Conservation (phyloP, 2,329 filamentous ascomycete species). For the Dactylella cylindrospora region DNA sequence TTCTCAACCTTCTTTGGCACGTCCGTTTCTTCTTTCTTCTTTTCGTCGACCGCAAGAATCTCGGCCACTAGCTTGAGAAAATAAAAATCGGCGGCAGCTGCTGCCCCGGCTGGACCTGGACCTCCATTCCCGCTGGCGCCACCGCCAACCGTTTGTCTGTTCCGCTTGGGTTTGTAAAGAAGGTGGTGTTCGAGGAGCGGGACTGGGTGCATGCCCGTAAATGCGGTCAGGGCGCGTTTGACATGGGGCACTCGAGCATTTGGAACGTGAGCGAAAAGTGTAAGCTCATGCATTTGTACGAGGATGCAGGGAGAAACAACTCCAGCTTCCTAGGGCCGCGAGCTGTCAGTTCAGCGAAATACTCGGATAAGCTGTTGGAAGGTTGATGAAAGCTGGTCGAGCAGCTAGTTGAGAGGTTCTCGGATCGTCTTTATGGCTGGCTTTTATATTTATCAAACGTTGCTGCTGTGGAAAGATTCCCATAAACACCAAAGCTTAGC, state of each 20-base stretch:
- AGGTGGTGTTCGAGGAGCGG: slow-evolving; percentile 47
- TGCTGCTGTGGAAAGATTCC: too few relatives aligned
- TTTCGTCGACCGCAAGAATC: slow-evolving; percentile 20
- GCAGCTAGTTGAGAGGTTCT: too few relatives aligned
- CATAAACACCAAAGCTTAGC: too few relatives aligned
- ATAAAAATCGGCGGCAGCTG: slow-evolving; percentile 44
- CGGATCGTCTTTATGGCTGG: too few relatives aligned
- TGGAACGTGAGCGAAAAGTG: slow-evolving; percentile 48
- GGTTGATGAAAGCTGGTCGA: background rate
- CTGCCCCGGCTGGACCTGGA: slow-evolving; percentile 17
- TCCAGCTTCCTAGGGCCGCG: too few relatives aligned
- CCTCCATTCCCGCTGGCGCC: slow-evolving; percentile 1
- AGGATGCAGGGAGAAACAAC: background rate
- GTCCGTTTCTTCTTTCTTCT: slow-evolving; percentile 1
- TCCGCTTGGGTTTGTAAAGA: slow-evolving; percentile 47
- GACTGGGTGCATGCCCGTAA: slow-evolving; percentile 47
- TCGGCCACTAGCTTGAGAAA: slow-evolving; percentile 47
- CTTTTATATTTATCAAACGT: too few relatives aligned
- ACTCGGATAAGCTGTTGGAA: too few relatives aligned
- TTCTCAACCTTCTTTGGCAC: background rate
- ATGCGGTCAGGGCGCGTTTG: slow-evolving; percentile 46
- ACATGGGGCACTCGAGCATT: slow-evolving; percentile 44
- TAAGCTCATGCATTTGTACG: slow-evolving; percentile 46
- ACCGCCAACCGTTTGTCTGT: slow-evolving; percentile 30
- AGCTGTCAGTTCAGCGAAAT: too few relatives aligned